These are phyloP conservation scores for Extremus antarcticus DNA, from an alignment of 495 filamentous ascomycete species.

Conservation along the genomic window DNA sequence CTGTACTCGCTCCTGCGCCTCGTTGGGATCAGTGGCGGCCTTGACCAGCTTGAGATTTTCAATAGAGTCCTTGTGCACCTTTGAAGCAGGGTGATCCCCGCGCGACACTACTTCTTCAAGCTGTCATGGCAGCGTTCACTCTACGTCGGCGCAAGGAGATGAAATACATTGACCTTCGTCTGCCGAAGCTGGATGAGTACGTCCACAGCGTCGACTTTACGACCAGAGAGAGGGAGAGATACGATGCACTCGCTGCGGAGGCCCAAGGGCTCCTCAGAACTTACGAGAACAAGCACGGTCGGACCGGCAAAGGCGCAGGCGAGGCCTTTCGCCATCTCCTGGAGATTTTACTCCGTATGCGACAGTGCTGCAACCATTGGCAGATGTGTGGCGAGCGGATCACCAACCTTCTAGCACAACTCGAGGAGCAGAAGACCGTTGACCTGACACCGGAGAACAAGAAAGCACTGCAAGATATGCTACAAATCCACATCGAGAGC, in stretches of 20 bases:
- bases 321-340: conserved; percentile 56
- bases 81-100: conserved; percentile 47
- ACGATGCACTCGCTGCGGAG: conserved; percentile 63
- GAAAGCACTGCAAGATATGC: conserved; percentile 60
- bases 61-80: conserved; percentile 63
- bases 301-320: conserved; percentile 30
- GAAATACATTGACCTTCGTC: conserved; percentile 72
- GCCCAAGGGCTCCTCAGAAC: conserved; percentile 60
- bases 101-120: conserved; percentile 57
- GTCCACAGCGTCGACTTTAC: conserved; percentile 70
- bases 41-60: conserved; percentile 66
- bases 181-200: conserved; percentile 70
- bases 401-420: conserved; percentile 52
- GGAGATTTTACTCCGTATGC: conserved; percentile 72
- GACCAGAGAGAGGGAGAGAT: conserved; percentile 66
- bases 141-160: conserved; percentile 81
- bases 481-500: conserved; percentile 68
- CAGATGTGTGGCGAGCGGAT: conserved; percentile 63
- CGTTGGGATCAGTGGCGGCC: conserved; percentile 63
- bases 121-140: conserved; percentile 72
- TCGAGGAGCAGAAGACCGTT: conserved; percentile 57
- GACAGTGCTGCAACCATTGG: conserved; percentile 87
- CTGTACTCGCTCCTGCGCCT: conserved; percentile 74
- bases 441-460: conserved; percentile 64
- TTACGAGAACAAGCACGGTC: conserved; percentile 39